Base-by-base conservation (phyloP, 208 protist species). In the Trypanosoma avium region DNA sequence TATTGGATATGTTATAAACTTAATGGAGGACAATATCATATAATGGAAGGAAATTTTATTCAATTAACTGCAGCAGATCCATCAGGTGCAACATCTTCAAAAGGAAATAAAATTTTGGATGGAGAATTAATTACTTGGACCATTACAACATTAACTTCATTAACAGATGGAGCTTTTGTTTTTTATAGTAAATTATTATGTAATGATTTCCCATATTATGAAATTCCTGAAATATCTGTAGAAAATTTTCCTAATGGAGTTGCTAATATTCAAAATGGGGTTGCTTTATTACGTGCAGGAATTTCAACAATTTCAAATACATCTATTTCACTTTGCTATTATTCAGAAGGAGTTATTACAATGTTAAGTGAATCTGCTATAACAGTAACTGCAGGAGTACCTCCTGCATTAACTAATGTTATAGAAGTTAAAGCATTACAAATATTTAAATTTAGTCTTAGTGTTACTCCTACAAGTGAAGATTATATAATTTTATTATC, bases 1-100 rank as follows among this genome's bases (percentile, higher is more conserved):
- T 92, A 82, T 74, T 89, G 83, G 69, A 69, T 94, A 30, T 96
- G 91, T 61, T 96, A 96, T 73, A 91, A 89, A 71, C 78, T 94
- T 50, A 77, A 85, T 38, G 91, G 91, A 32, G 91, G 88, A 4
- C 77, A 88, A 75, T 96, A 77, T 59, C 81, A 94, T 66, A 50
- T 81, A 9, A 73, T 94, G 81, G 27, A 40, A 47, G 48, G 48
- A 21, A 15, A 47, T 15, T 17, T 45, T 2, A n/a, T 67, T 30
- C 43, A 13, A 29, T 3, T 71, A 27, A 42, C n/a, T 7, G 72
- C 67, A 15, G 81, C 82, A 0, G 76, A 75, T 29, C 82, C 89
- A 10, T 78, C 47, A 6, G 68, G 50, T 22, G 83, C 85, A 6
- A 90, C 67, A 5, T 68, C 84, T 21, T 13, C 43, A n/a, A 73